Conservation (phyloP, 306 rosid species). For the Medicago truncatula region MtrunA17r5.0-ANR NC_053049.1:42356001-42356500, state of each 20-base stretch:
- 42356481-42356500: too few species aligned
- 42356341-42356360: conserved; percentile 98
- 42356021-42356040: conserved; percentile 86
- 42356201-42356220: conserved; percentile 84
- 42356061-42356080: conserved; percentile 85
- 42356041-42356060: conserved; percentile 65
- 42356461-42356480: too few species aligned
- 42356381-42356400: conserved; percentile 38
- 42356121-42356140: conserved; percentile 91
- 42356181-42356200: conserved; percentile 84
- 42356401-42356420: conserved; percentile 28
- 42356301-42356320: conserved; percentile 84
- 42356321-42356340: conserved; percentile 87
- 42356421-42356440: conserved; percentile 1
- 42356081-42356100: conserved; percentile 84
- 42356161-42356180: conserved; percentile 82
- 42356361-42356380: conserved; percentile 93
- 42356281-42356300: conserved; percentile 95
- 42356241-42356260: conserved; percentile 91
- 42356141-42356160: conserved; percentile 78
- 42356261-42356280: conserved; percentile 95
- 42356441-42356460: not conserved
- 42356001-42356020: conserved; percentile 76
- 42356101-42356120: conserved; percentile 88
- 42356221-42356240: conserved; percentile 92